phyloP scores from a whole-genome alignment of 163 green algal genomes.

The Prototheca wickerhamii region DNA sequence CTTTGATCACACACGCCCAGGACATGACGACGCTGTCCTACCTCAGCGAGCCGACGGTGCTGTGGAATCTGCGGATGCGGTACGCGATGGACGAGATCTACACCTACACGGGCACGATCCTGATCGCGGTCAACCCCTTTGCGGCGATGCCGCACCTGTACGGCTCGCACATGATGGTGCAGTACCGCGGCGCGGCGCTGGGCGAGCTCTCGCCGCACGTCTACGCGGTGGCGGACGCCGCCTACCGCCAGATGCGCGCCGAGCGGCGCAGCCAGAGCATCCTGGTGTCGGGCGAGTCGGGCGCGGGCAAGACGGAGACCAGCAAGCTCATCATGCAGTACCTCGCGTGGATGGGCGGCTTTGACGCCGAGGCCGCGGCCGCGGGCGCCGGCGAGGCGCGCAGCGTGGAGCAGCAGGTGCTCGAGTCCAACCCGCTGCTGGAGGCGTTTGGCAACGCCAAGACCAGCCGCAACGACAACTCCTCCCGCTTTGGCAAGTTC shows the following conservation, averaged over 20 bases:
- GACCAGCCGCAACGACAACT: slow-evolving; percentile 97
- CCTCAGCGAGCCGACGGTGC: slow-evolving; percentile 95
- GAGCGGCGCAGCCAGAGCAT: slow-evolving; percentile 84
- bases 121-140: slow-evolving; percentile 99
- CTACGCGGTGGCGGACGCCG: slow-evolving; percentile 92
- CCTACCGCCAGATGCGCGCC: slow-evolving; percentile 85
- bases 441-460: slow-evolving; percentile 99
- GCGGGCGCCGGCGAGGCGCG: neutral
- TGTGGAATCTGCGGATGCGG: slow-evolving; percentile 89
- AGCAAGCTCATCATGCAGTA: slow-evolving; percentile 99
- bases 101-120: slow-evolving; percentile 95
- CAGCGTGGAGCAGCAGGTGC: slow-evolving; percentile 62
- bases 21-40: slow-evolving; percentile 98
- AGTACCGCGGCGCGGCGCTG: slow-evolving; percentile 73
- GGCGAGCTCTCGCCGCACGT: slow-evolving; percentile 94
- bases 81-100: slow-evolving; percentile 64
- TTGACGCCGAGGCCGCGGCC: slow-evolving; percentile 10
- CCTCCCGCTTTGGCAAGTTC: slow-evolving; percentile 97
- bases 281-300: slow-evolving; percentile 91
- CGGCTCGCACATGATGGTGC: slow-evolving; percentile 95
- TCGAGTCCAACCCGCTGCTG: slow-evolving; percentile 97
- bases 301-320: slow-evolving; percentile 98
- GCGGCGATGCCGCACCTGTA: slow-evolving; percentile 88
- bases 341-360: slow-evolving; percentile 87
- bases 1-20: slow-evolving; percentile 40